Conservation (phyloP, 495 filamentous ascomycete species). For the Penicillium ucsense region DNA sequence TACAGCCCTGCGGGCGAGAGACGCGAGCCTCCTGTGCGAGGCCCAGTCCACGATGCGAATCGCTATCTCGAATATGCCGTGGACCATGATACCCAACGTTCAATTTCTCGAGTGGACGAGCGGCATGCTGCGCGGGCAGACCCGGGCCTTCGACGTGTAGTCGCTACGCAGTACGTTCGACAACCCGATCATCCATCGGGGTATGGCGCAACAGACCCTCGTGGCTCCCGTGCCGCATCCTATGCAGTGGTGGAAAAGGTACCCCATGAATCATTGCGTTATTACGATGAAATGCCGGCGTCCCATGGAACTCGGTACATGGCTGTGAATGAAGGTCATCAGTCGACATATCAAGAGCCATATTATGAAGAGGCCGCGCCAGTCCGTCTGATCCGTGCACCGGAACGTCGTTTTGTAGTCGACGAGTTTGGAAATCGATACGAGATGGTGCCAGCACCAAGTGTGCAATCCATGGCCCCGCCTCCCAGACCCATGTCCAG, state of each 20-base stretch:
- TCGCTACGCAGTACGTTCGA: conserved; percentile 44
- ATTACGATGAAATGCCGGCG: conserved; percentile 47
- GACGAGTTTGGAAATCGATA: conserved; percentile 66
- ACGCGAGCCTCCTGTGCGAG: conserved; percentile 20
- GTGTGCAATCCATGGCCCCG: conserved; percentile 41
- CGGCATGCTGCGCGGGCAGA: conserved; percentile 41
- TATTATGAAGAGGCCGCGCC: conserved; percentile 32
- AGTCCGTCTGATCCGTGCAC: conserved; percentile 46
- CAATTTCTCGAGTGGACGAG: conserved; percentile 31
- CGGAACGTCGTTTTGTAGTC: conserved; percentile 53
- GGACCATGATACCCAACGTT: conserved; percentile 28
- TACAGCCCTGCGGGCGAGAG: conserved; percentile 32
- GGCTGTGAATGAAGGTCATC: conserved; percentile 47
- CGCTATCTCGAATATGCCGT: conserved; percentile 26
- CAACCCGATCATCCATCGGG: conserved; percentile 40
- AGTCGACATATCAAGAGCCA: conserved; percentile 41
- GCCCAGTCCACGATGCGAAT: conserved; percentile 28
- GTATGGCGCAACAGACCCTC: conserved; percentile 36
- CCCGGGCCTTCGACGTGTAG: conserved; percentile 48
- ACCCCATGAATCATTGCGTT: conserved; percentile 36
- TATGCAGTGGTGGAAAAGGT: conserved; percentile 49
- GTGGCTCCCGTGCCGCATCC: conserved; percentile 47
- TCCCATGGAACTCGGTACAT: conserved; percentile 33
- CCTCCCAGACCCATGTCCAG: conserved; percentile 28
- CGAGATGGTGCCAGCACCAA: conserved; percentile 42